These are phyloP conservation scores for Cryptosporidium meleagridis DNA, from an alignment of 169 alveolate genomes.

Conservation along the genomic window DNA sequence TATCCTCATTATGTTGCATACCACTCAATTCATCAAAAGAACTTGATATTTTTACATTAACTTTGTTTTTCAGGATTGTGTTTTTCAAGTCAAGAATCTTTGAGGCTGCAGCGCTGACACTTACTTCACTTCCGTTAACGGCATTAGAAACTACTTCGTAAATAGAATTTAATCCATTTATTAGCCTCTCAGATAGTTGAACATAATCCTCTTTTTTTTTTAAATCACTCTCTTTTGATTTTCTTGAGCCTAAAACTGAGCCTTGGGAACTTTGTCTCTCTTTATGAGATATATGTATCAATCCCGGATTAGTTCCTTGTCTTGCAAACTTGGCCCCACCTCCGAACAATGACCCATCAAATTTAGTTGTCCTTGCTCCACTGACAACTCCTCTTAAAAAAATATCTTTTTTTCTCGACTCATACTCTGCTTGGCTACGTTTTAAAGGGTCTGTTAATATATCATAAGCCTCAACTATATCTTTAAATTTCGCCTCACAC, in stretches of 20 bases:
- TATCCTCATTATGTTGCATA: too few relatives aligned
- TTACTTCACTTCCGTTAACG: constrained; percentile 7
- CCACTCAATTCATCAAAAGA: not conserved
- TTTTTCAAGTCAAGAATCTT: constrained; percentile 34
- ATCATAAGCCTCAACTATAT: constrained; percentile 84
- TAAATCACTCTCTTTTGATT: not conserved
- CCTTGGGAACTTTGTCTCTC: not conserved
- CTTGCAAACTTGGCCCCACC: constrained; percentile 74
- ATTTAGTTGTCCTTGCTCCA: constrained; percentile 50
- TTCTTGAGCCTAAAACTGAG: not conserved
- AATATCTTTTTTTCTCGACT: constrained; percentile 41
- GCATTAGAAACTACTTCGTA: constrained; percentile 55
- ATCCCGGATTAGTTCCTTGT: constrained; percentile 73
- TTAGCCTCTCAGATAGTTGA: constrained; percentile 28
- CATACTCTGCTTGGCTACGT: constrained; percentile 75
- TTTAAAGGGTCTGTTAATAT: constrained; percentile 84
- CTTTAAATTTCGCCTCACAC: constrained; percentile 84
- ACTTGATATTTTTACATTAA: not conserved
- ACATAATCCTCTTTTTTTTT: not conserved
- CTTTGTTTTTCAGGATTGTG: not conserved
- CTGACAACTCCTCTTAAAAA: constrained; percentile 57
- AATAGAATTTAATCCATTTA: constrained; percentile 15
- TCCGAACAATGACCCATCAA: constrained; percentile 70
- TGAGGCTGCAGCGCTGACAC: constrained; percentile 18
- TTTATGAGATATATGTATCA: constrained; percentile 32